A percentile compares a stretch with the other conserved stretches of the same genome.
Evolutionary conservation across 768 basidiomycete genomes (phyloP).

Genomic region (Gymnopilus dilepis): DNA sequence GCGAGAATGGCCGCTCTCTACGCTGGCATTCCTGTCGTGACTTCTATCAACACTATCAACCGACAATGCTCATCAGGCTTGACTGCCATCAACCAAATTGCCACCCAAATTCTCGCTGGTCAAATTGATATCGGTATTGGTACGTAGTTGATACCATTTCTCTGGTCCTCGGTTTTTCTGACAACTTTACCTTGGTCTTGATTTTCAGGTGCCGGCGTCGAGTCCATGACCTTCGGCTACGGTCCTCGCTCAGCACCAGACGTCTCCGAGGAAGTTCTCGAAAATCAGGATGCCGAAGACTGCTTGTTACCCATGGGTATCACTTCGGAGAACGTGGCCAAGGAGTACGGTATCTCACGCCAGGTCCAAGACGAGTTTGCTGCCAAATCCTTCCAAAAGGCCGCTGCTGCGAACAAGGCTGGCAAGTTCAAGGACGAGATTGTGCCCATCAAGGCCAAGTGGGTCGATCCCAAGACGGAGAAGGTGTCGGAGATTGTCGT

Average conservation of each 20-base stretch:
- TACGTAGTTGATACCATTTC: slow-evolving; percentile 36
- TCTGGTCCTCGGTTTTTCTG: not conserved
- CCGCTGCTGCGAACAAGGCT: slow-evolving; percentile 77
- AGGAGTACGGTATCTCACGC: slow-evolving; percentile 76
- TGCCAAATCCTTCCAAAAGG: slow-evolving; percentile 84
- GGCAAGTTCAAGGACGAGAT: slow-evolving; percentile 88
- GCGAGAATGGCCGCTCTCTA: slow-evolving; percentile 89
- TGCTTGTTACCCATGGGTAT: slow-evolving; percentile 91
- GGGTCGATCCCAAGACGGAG: slow-evolving; percentile 77
- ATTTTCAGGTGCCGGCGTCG: slow-evolving; percentile 76
- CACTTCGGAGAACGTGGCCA: slow-evolving; percentile 93
- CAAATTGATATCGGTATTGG: slow-evolving; percentile 93
- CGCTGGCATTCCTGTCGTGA: slow-evolving; percentile 81
- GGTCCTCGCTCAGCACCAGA: slow-evolving; percentile 62
- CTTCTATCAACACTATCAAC: slow-evolving; percentile 83
- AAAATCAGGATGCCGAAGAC: slow-evolving; percentile 74
- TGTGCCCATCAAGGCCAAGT: slow-evolving; percentile 74
- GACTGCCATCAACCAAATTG: slow-evolving; percentile 81
- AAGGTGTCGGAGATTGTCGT: slow-evolving; percentile 70
- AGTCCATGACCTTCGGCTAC: slow-evolving; percentile 87
- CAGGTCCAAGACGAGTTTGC: slow-evolving; percentile 85
- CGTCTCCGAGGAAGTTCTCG: slow-evolving; percentile 67
- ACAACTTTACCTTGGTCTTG: slow-evolving; percentile 1
- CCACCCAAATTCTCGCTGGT: slow-evolving; percentile 76
- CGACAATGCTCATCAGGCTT: slow-evolving; percentile 91